Conservation (phyloP, 306 rosid species). For the Ormosia semicastrata region DNA sequence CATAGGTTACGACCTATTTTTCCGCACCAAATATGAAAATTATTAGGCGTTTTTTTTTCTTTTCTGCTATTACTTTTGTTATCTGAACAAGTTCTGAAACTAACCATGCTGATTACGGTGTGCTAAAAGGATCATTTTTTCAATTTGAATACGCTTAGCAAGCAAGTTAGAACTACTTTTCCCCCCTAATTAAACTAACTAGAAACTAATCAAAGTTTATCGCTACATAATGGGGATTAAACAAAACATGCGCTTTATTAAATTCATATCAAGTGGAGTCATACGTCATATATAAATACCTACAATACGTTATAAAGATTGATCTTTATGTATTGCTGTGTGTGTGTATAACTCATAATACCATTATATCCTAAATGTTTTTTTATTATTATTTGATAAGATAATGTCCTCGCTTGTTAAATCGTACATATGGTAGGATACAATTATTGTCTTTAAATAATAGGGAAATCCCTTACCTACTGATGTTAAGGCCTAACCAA, state of each 20-base stretch:
- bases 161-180: background rate
- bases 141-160: background rate
- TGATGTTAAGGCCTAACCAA: slow-evolving; percentile 66
- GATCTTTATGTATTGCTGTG: background rate
- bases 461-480: slow-evolving; percentile 47
- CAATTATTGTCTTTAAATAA: slow-evolving; percentile 22
- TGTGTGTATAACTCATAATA: background rate
- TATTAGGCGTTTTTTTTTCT: too few relatives aligned
- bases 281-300: background rate
- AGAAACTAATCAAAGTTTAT: background rate
- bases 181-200: background rate
- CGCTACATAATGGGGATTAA: background rate
- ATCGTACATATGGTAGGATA: slow-evolving; percentile 1
- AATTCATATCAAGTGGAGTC: background rate
- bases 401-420: background rate
- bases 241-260: background rate
- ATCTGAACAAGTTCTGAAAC: background rate
- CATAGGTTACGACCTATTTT: too few relatives aligned
- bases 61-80: background rate
- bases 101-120: background rate
- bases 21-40: too few relatives aligned
- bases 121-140: background rate
- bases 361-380: background rate
- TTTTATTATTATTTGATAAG: background rate
- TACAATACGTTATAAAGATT: background rate